These are phyloP conservation scores for Vigna unguiculata DNA, from an alignment of 306 rosid species.

Conservation along the genomic window DNA sequence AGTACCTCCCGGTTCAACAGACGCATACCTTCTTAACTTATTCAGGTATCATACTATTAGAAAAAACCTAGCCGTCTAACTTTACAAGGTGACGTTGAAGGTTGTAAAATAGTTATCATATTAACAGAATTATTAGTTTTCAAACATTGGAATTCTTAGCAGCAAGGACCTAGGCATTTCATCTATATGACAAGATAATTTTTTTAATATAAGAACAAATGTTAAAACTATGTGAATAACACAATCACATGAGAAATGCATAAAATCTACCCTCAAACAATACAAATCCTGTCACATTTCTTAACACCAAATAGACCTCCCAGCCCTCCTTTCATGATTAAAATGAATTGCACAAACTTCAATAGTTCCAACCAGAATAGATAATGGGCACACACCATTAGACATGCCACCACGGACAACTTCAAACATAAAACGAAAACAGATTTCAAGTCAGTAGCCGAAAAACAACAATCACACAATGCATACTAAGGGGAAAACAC, in stretches of 20 bases:
- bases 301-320: not conserved
- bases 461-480: not conserved
- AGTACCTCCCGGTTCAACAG: not conserved
- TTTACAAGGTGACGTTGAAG: not conserved
- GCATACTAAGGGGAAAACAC: not conserved
- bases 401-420: not conserved
- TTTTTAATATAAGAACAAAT: not conserved
- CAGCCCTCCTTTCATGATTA: not conserved
- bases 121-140: not conserved
- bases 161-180: not conserved
- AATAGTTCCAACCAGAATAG: slow-evolving; percentile 14
- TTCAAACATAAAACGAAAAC: not conserved
- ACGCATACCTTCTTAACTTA: not conserved
- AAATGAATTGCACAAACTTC: not conserved
- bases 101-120: not conserved
- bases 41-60: not conserved
- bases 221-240: not conserved
- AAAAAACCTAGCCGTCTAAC: not conserved
- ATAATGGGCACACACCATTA: not conserved
- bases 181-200: not conserved
- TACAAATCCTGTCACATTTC: not conserved
- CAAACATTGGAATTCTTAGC: not conserved
- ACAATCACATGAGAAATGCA: not conserved
- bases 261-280: not conserved
- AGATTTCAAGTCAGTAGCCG: not conserved